phyloP scores from a whole-genome alignment of 805 yeast species.

The Starmerella apicola region DNA sequence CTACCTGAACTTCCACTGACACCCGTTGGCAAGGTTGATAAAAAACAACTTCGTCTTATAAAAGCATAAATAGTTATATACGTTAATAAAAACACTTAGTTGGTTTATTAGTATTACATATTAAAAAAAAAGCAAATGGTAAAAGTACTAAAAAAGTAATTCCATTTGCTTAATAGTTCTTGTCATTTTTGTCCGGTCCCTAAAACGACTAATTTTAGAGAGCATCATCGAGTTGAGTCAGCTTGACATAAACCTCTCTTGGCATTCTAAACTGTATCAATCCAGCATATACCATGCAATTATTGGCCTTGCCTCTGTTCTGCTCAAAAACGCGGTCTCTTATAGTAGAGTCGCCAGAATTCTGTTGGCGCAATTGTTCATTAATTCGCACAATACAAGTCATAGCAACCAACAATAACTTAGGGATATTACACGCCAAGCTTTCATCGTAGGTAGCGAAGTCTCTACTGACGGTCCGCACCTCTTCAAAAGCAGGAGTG shows the following conservation, averaged over 20 bases:
- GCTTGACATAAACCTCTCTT: conserved; percentile 26
- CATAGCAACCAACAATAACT: conserved; percentile 69
- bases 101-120: background rate
- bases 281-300: conserved; percentile 90
- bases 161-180: background rate
- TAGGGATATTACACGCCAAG: conserved; percentile 68
- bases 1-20: conserved; percentile 14
- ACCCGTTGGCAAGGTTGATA: conserved; percentile 15
- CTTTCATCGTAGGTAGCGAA: conserved; percentile 53
- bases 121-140: too few relatives aligned
- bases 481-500: conserved; percentile 36
- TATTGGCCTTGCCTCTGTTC: conserved; percentile 40
- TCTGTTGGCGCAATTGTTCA: conserved; percentile 26
- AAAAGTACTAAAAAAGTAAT: too few relatives aligned
- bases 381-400: conserved; percentile 48
- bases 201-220: too few relatives aligned
- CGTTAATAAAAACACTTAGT: background rate
- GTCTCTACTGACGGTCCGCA: conserved; percentile 60
- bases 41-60: conserved; percentile 7
- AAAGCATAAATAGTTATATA: background rate
- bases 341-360: conserved; percentile 12
- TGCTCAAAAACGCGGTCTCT: conserved; percentile 19
- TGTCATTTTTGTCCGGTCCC: too few relatives aligned
- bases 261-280: conserved; percentile 92
- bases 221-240: conserved; percentile 19